Base-by-base conservation (phyloP, 1,284 basidiomycete genomes). In the Leccinum griseonigrum region DNA sequence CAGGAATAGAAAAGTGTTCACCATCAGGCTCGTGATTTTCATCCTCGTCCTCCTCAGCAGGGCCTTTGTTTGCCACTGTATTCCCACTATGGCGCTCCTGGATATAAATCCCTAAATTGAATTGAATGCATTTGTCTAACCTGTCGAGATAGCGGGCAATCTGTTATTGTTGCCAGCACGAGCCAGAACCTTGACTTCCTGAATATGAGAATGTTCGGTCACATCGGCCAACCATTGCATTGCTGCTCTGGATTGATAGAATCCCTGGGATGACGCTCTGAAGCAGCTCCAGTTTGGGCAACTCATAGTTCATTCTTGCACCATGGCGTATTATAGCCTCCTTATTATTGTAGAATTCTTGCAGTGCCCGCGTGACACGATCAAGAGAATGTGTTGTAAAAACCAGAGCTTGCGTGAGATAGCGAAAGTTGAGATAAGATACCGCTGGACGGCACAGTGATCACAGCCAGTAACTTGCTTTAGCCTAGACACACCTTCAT, bases 281-380 rank as follows among this genome's bases (percentile, higher is more conserved):
- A 7, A 56, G 54, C 0, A 56, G 38, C 8, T 50, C 46, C 18
- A 26, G 38, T 11, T 56, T 56, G 8, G 38, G 38, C 3, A 56
- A 16, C 38, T 56, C 28, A n/a, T n/a, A 56, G n/a, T 56, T 51
- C 2, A 7, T 7, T 32, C 13, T 29, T 56, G 38, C 3, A 1
- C 40, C 11, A 13, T 56, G 55, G n/a, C 10, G 4, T n/a, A 56
- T 48, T 7, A 48, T 22, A 8, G 48, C 22, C 1, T 55, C 56
- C 18, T 64, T 63, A 18, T 64, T 8, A 6, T 63, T 4, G 16
- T 64, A 48, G 29, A 64, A 64, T 7, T 57, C 61, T 22, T 63
- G 16, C 0, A 64, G 58, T 4, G 60, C 56, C 10, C 4, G 28
- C 0, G 53, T 9, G 2, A 65, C 22, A 3, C 5, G 6, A 14